Evolutionary conservation across 441 rosid species (phyloP), one percentile per base, ranked within the genome.

Genomic region (Omphalea diandra): DNA sequence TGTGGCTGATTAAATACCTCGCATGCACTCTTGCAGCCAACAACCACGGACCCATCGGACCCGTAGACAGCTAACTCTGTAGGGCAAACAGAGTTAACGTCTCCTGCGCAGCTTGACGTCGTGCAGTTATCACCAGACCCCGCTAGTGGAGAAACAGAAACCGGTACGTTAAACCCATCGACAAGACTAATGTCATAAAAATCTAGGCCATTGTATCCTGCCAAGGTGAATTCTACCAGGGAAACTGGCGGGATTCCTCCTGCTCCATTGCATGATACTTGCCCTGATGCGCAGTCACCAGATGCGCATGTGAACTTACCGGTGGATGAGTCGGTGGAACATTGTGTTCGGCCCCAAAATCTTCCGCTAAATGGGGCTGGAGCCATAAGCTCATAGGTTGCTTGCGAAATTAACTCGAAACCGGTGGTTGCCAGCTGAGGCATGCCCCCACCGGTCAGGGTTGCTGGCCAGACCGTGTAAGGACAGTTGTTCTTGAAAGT

Each of bases 121-220:
- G 5, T 5, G 63, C 81, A 76, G 3, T 3, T 44, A 3, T 18
- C 22, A 1, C 76, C 76, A 2, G 73, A 65, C 6, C 78, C 76
- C 3, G 82, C 82, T 41, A 59, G 65, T 32, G 76, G 78, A 53
- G 72, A 22, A 1, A 76, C 31, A 0, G 73, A 63, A 2, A 79
- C 3, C 1, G 79, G 83, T 6, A 82, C 1, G 47, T 82, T 79
- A 46, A 63, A 82, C 31, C 83, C 85, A n/a, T 82, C 79, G 1
- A 82, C 83, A 3, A 76, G 81, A 67, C 83, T 76, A 9, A 76
- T 9, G 33, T 82, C 79, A 54, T 55, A 79, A 52, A 40, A 76
- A 41, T 82, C 83, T 20, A 54, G 62, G 0, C 65, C 69, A 0
- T 50, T 49, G 24, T 60, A 31, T 8, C 17, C 40, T 1, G 47